Evolutionary conservation across 1,284 basidiomycete species (phyloP).

Genomic region (Anthracocystis panici-leucophaei): DNA sequence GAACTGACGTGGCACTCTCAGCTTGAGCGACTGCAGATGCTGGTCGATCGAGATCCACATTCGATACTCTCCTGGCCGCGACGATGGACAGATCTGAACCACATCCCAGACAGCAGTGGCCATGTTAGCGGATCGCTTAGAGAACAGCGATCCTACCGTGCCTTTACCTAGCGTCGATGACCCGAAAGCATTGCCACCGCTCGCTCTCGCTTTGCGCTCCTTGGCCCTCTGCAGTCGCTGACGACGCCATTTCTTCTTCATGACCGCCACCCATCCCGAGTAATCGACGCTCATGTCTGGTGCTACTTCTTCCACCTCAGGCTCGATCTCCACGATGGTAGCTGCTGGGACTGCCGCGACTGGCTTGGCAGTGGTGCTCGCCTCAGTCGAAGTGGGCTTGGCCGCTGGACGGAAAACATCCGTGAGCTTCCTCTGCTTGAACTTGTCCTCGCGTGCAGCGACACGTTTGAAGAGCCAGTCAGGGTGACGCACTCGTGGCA

Average conservation of each 20-base stretch:
- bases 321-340: constrained; percentile 33
- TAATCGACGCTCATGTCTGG: constrained; percentile 74
- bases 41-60: constrained; percentile 90
- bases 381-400: constrained; percentile 38
- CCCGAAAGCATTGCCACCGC: constrained; percentile 13
- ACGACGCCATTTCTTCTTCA: constrained; percentile 84
- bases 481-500: constrained; percentile 93
- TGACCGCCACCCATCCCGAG: constrained; percentile 81
- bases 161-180: constrained; percentile 42
- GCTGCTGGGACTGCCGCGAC: constrained; percentile 17
- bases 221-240: constrained; percentile 70
- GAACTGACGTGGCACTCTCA: constrained; percentile 90
- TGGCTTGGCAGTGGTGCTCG: constrained; percentile 14
- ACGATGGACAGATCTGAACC: constrained; percentile 85
- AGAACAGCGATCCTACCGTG: constrained; percentile 78
- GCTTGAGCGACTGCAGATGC: constrained; percentile 81
- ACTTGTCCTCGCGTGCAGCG: constrained; percentile 90
- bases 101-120: constrained; percentile 88
- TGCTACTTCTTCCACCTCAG: constrained; percentile 38
- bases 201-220: constrained; percentile 70
- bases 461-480: constrained; percentile 97
- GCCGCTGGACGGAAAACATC: constrained; percentile 83
- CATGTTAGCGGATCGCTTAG: constrained; percentile 76
- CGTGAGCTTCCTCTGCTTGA: constrained; percentile 96
- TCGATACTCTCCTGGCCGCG: constrained; percentile 83